Evolutionary conservation across 2,329 filamentous ascomycete species (phyloP), one percentile per base, ranked within the genome.

Genomic region (Dryadomyces quercus-mongolicae): DNA sequence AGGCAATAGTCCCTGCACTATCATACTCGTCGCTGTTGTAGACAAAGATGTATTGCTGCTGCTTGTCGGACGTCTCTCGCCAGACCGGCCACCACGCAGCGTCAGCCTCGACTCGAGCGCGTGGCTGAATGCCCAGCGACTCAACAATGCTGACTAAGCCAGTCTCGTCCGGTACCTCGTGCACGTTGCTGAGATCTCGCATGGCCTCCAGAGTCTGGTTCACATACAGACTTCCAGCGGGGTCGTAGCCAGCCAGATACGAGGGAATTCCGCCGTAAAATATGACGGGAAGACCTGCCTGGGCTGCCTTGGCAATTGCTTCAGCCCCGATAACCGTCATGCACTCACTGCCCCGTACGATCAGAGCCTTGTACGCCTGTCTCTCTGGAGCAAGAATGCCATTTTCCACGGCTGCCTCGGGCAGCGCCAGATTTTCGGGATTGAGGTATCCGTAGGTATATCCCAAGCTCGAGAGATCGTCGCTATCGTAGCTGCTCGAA

Each of bases 361-460:
- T 59, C 6, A 77, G 53, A 0, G 72, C 72, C 51, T 71, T 70
- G 63, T 68, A 76, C 0, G 63, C 65, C 42, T 69, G 73, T 0
- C 62, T 58, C 5, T 66, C 56, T 0, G 71, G 68, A 0, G 68
- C 73, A 2, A 77, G 64, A 3, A 65, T 55, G 1, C 62, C 62
- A 34, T 69, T 56, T 3, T 54, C 38, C 1, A 76, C 71, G 2
- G 58, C 55, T 0, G 72, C 72, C 10, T 67, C 55, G 0, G 67
- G 63, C 0, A 71, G 66, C 1, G 54, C 62, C 31, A 77, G 68
- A 52, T 74, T 75, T 16, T 71, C 69, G 0, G 73, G 69, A 2
- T 65, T 66, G 0, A 76, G 62, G 55, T 76, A 76, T 13, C 70
- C 67, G 56, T 73, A 74, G 0, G 69, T 49, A 25, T 55, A 55